phyloP scores from a whole-genome alignment of 2,329 filamentous ascomycete genomes.

The Pseudogymnoascus destructans region DNA sequence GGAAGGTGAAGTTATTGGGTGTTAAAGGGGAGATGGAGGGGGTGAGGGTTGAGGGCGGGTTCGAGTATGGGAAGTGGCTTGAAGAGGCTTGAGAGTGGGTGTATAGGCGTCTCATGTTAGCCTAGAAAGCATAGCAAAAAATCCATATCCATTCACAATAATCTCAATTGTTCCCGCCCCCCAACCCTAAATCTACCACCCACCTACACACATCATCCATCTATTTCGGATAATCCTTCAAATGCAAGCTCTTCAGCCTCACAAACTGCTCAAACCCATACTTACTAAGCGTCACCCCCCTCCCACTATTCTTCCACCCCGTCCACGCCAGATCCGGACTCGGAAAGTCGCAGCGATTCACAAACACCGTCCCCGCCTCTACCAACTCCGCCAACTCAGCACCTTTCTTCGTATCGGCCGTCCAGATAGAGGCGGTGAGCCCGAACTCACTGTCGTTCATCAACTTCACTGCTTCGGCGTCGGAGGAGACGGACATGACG shows the following conservation, averaged over 20 bases:
- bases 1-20: constrained; percentile 53
- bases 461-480: constrained; percentile 65
- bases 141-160: neutral
- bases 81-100: neutral
- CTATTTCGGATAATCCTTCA: constrained; percentile 68
- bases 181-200: neutral
- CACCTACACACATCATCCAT: neutral
- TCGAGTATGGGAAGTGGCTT: neutral
- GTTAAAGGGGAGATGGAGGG: constrained; percentile 66
- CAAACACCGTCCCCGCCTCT: constrained; percentile 89
- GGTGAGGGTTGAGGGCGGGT: constrained; percentile 31
- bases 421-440: constrained; percentile 94
- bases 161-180: too few species aligned
- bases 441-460: constrained; percentile 97
- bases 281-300: constrained; percentile 74
- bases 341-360: constrained; percentile 87
- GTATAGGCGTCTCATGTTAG: neutral
- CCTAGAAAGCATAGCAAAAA: neutral
- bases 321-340: constrained; percentile 95
- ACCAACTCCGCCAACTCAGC: constrained; percentile 66
- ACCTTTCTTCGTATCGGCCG: constrained; percentile 66
- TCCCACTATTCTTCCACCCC: constrained; percentile 94
- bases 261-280: constrained; percentile 94
- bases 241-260: constrained; percentile 89
- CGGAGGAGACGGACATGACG: constrained; percentile 70